phyloP scores from a whole-genome alignment of 176 grass and related monocot species.

The Chloris gayana region DNA sequence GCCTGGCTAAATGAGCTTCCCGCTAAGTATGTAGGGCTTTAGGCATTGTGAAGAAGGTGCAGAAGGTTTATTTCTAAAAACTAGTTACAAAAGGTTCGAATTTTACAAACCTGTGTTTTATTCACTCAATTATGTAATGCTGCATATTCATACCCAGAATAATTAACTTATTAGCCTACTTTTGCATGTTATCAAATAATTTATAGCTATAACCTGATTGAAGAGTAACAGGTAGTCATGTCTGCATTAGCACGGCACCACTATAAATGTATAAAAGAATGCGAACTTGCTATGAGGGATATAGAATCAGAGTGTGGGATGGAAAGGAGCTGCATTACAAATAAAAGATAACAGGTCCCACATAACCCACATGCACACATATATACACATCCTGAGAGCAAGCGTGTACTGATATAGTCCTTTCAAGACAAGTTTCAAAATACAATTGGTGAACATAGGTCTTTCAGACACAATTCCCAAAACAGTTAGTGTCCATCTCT shows the following conservation, averaged over 20 bases:
- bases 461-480: background rate
- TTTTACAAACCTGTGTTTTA: background rate
- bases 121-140: background rate
- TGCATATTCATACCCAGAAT: background rate
- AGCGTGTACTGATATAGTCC: background rate
- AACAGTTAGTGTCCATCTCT: background rate
- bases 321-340: conserved; percentile 8
- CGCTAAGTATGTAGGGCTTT: background rate
- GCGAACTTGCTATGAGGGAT: background rate
- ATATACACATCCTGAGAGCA: background rate
- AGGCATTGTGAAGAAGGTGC: background rate
- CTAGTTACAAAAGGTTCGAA: background rate
- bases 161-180: conserved; percentile 6
- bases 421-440: background rate
- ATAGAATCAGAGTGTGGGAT: background rate
- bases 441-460: background rate
- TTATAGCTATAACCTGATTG: background rate
- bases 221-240: background rate
- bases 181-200: background rate
- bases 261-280: background rate
- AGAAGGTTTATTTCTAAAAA: background rate
- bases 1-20: background rate
- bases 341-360: background rate
- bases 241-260: background rate
- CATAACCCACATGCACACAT: background rate